Evolutionary conservation across 2,329 filamentous ascomycete species (phyloP).

Genomic region (Nemania abortiva): DNA sequence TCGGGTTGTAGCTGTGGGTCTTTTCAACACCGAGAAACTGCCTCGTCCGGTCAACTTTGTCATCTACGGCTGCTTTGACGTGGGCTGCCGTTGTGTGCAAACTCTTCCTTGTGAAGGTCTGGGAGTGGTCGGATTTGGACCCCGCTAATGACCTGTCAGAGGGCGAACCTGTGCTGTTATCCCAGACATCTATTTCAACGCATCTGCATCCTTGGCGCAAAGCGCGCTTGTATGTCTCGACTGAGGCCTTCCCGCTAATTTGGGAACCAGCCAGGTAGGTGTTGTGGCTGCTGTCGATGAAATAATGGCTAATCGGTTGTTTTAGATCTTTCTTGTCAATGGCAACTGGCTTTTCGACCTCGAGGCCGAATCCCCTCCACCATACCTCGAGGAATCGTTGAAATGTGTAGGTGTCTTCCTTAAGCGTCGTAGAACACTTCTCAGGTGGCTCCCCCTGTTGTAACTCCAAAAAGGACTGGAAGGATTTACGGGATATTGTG

Average conservation of each 20-base stretch:
- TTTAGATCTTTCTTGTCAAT: constrained; percentile 67
- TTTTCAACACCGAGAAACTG: constrained; percentile 50
- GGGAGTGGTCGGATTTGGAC: constrained; percentile 58
- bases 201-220: constrained; percentile 84
- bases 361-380: constrained; percentile 58
- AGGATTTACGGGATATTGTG: constrained; percentile 54
- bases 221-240: constrained; percentile 79
- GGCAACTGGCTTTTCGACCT: constrained; percentile 59
- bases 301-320: constrained; percentile 86
- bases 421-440: constrained; percentile 47
- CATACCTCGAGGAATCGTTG: constrained; percentile 65
- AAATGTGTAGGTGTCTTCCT: constrained; percentile 58
- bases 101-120: constrained; percentile 61
- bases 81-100: constrained; percentile 60
- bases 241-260: constrained; percentile 79
- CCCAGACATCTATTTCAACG: constrained; percentile 96
- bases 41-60: constrained; percentile 52
- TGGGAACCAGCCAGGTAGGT: constrained; percentile 93
- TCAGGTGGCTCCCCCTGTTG: constrained; percentile 60
- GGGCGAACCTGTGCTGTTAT: constrained; percentile 67
- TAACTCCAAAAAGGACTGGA: constrained; percentile 63
- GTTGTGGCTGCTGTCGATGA: constrained; percentile 94
- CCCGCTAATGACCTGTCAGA: constrained; percentile 48
- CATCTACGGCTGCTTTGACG: constrained; percentile 52
- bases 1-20: constrained; percentile 46